Conservation (phyloP, 2,329 filamentous ascomycete genomes). For the Colletotrichum orbiculare region DNA sequence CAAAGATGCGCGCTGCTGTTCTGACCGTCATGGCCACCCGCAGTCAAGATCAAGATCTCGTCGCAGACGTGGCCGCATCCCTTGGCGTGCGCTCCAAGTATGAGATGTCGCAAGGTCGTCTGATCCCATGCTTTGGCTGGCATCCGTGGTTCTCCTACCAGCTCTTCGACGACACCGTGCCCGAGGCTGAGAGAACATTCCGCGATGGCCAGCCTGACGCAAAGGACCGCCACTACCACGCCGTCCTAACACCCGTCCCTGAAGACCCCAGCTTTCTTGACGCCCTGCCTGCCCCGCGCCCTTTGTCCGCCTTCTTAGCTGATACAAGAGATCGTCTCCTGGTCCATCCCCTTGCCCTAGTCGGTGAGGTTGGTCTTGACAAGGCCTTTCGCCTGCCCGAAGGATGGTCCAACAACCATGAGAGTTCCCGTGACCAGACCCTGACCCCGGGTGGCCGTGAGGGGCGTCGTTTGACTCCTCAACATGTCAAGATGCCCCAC, state of each 20-base stretch:
- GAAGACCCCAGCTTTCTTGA: slow-evolving; percentile 56
- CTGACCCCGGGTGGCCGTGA: slow-evolving; percentile 78
- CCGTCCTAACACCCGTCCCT: slow-evolving; percentile 67
- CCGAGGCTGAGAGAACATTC: slow-evolving; percentile 49
- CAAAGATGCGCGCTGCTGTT: slow-evolving; percentile 72
- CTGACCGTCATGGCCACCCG: slow-evolving; percentile 84
- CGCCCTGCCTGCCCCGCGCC: slow-evolving; percentile 67
- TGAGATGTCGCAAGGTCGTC: slow-evolving; percentile 37
- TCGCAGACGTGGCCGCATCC: slow-evolving; percentile 68
- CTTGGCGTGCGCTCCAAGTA: slow-evolving; percentile 57
- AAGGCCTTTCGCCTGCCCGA: slow-evolving; percentile 80
- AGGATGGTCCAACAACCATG: slow-evolving; percentile 56
- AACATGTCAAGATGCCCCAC: slow-evolving; percentile 75
- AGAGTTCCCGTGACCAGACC: slow-evolving; percentile 49
- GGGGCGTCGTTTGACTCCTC: slow-evolving; percentile 73
- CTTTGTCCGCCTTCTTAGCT: slow-evolving; percentile 68
- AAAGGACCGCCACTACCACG: slow-evolving; percentile 70
- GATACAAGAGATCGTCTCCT: slow-evolving; percentile 67
- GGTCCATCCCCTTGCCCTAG: slow-evolving; percentile 70
- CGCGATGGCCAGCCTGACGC: slow-evolving; percentile 45
- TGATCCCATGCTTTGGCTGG: slow-evolving; percentile 84
- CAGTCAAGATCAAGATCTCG: slow-evolving; percentile 79
- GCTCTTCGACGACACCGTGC: slow-evolving; percentile 70
- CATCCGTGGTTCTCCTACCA: slow-evolving; percentile 89
- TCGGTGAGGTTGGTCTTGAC: slow-evolving; percentile 84